A percentile compares a stretch with the other conserved stretches of the same genome.
Evolutionary conservation across 345 rosid species (phyloP).

Genomic region (Bretschneidera sinensis): DNA sequence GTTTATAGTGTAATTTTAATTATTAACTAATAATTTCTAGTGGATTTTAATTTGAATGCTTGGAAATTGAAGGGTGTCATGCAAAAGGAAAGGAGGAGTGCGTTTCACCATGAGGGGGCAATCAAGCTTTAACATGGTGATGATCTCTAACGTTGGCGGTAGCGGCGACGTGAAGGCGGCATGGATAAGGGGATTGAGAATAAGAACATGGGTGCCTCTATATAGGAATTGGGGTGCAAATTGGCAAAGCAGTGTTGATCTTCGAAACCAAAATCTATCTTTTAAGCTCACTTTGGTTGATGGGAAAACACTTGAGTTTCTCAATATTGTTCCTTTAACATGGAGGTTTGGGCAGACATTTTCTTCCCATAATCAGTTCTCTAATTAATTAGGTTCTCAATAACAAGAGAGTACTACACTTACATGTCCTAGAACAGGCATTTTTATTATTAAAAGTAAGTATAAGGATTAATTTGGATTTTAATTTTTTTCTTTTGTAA

Average conservation of each 20-base stretch:
- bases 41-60: no score
- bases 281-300: slow-evolving; percentile 57
- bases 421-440: no score
- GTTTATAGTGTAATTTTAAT: no score
- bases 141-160: slow-evolving; percentile 72
- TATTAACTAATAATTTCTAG: no score
- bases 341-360: slow-evolving; percentile 83
- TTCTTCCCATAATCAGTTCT: slow-evolving; percentile 54
- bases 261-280: slow-evolving; percentile 50
- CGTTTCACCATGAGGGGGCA: slow-evolving; percentile 77
- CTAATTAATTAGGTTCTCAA: no score
- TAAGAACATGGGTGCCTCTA: slow-evolving; percentile 52
- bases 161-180: slow-evolving; percentile 60
- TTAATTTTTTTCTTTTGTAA: no score
- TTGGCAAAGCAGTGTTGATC: slow-evolving; percentile 63
- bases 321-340: slow-evolving; percentile 53
- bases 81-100: slow-evolving; percentile 76
- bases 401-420: no score
- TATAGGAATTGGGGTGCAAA: slow-evolving; percentile 74
- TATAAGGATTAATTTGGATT: no score
- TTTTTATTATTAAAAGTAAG: no score
- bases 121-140: slow-evolving; percentile 63
- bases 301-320: slow-evolving; percentile 39
- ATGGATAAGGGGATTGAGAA: slow-evolving; percentile 59
- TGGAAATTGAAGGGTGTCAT: slow-evolving; percentile 42